Evolutionary conservation across 108 stramenopile genomes (phyloP).

Genomic region (Poteriospumella lacustris): DNA sequence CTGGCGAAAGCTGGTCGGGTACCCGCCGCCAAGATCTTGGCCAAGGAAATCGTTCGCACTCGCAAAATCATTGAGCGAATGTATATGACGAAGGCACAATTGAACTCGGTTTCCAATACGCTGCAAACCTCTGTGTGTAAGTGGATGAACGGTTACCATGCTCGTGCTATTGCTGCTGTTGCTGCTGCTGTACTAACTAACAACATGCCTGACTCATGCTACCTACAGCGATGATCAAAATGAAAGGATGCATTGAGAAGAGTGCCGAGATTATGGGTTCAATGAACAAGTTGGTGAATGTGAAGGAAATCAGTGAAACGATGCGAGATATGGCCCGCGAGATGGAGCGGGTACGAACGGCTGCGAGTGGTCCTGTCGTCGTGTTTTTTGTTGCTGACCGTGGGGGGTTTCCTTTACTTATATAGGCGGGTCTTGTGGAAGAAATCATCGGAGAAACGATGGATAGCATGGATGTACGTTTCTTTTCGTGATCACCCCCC

Average conservation of each 20-base stretch:
- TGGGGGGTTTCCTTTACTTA: background rate
- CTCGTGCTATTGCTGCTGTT: background rate
- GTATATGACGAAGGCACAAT: background rate
- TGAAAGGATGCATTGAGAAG: constrained; percentile 23
- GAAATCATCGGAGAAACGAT: constrained; percentile 21
- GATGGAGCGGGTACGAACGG: constrained; percentile 8
- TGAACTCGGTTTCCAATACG: constrained; percentile 4
- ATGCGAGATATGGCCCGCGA: constrained; percentile 18
- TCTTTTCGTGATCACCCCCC: background rate
- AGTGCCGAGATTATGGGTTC: constrained; percentile 14
- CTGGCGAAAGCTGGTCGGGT: background rate
- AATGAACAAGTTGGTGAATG: constrained; percentile 26
- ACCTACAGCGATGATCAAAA: constrained; percentile 25
- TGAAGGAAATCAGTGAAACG: constrained; percentile 1
- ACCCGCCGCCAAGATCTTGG: constrained; percentile 27
- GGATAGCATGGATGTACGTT: background rate
- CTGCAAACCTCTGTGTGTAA: constrained; percentile 17
- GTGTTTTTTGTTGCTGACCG: background rate
- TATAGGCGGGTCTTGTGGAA: constrained; percentile 9
- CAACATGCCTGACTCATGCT: background rate
- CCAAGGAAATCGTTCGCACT: constrained; percentile 38
- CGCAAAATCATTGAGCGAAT: constrained; percentile 22
- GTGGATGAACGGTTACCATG: background rate
- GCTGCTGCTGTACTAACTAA: background rate
- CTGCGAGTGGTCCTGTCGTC: background rate